A percentile compares a stretch with the other conserved stretches of the same genome.
Evolutionary conservation across 805 yeast species (phyloP).

Genomic region (Nematodospora valgi): DNA sequence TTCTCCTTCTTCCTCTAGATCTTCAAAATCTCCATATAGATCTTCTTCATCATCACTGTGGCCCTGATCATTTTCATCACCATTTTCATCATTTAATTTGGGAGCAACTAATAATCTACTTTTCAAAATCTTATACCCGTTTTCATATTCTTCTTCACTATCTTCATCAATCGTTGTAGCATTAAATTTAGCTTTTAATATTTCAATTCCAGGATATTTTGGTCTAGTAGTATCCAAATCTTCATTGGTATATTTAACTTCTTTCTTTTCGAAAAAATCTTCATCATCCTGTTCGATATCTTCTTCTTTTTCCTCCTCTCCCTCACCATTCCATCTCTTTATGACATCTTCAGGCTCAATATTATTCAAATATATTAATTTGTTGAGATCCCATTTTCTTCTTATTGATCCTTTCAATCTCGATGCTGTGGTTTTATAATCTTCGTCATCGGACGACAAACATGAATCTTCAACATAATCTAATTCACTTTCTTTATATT

Average conservation of each 20-base stretch:
- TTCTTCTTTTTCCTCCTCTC: slow-evolving; percentile 38
- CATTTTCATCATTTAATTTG: slow-evolving; percentile 29
- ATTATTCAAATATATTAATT: slow-evolving; percentile 74
- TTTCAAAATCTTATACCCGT: slow-evolving; percentile 40
- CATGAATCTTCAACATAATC: slow-evolving; percentile 47
- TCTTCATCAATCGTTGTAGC: slow-evolving; percentile 21
- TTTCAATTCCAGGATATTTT: slow-evolving; percentile 37
- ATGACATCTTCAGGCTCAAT: slow-evolving; percentile 71
- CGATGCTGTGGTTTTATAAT: slow-evolving; percentile 52
- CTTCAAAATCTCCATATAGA: slow-evolving; percentile 56
- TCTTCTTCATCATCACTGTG: slow-evolving; percentile 48
- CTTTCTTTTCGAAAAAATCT: slow-evolving; percentile 55
- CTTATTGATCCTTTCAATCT: slow-evolving; percentile 52
- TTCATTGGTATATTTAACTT: slow-evolving; percentile 18
- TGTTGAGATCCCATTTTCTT: slow-evolving; percentile 75
- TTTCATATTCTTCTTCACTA: slow-evolving; percentile 37
- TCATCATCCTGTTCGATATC: slow-evolving; percentile 40
- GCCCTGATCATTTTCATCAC: slow-evolving; percentile 18
- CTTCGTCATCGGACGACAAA: slow-evolving; percentile 39
- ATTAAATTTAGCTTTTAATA: slow-evolving; percentile 45
- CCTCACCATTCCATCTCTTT: slow-evolving; percentile 63
- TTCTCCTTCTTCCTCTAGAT: slow-evolving; percentile 38
- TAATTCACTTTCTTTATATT: slow-evolving; percentile 32
- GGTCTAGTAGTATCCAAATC: slow-evolving; percentile 39
- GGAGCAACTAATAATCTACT: slow-evolving; percentile 56